These are phyloP conservation scores for Talaromyces amestolkiae DNA, from an alignment of 2,329 filamentous ascomycete genomes.

Conservation along the genomic window DNA sequence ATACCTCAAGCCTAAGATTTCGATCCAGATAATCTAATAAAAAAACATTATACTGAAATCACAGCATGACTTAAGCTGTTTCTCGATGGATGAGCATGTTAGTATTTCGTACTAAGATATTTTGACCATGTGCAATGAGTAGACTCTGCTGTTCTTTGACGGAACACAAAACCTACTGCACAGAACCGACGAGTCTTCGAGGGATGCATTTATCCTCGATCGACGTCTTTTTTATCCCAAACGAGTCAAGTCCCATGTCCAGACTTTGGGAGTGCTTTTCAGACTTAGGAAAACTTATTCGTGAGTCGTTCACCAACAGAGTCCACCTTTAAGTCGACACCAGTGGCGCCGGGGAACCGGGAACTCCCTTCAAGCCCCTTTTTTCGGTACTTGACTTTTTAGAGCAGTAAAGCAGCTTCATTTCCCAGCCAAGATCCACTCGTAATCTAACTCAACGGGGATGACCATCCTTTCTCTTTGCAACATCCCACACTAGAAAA, in stretches of 20 bases:
- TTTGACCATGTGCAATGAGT: not conserved
- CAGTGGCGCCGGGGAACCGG: constrained; percentile 16
- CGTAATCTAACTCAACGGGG: not conserved
- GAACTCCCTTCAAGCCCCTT: constrained; percentile 4
- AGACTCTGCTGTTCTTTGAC: not conserved
- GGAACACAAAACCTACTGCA: not conserved
- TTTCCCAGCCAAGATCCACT: not conserved
- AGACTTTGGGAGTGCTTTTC: not conserved
- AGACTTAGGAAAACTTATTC: not conserved
- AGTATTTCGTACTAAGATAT: not conserved
- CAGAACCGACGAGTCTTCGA: not conserved
- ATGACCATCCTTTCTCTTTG: not conserved
- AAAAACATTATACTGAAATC: not conserved
- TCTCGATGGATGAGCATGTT: not conserved
- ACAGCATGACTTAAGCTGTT: too few species aligned
- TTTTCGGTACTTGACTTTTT: constrained; percentile 7
- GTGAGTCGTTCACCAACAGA: not conserved
- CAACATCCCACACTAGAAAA: constrained; percentile 1
- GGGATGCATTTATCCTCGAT: not conserved
- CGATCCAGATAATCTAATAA: not conserved
- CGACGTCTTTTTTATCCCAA: not conserved
- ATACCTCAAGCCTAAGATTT: not conserved
- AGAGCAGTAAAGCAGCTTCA: constrained; percentile 2
- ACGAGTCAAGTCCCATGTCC: not conserved
- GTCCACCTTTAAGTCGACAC: not conserved